These are phyloP conservation scores for Gentiana straminea DNA, from an alignment of 257 asterid species.

Conservation along the genomic window DNA sequence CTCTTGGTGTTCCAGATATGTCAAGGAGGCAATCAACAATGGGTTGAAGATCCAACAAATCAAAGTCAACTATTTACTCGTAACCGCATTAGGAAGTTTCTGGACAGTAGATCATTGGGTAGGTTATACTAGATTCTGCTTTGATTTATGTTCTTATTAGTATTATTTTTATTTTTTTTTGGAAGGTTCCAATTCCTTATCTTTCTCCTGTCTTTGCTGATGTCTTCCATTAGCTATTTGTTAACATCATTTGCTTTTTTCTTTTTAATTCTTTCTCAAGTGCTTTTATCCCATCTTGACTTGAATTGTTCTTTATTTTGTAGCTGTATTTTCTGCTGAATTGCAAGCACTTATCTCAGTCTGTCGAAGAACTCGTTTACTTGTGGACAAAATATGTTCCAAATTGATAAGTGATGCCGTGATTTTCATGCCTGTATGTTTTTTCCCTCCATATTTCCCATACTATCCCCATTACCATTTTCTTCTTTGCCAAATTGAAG, in stretches of 20 bases:
- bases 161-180: too few relatives aligned
- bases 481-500: not conserved
- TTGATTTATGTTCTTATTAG: too few relatives aligned
- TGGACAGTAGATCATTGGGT: constrained; percentile 48
- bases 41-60: constrained; percentile 98
- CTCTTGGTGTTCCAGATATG: constrained; percentile 50
- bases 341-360: constrained; percentile 57
- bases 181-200: too few relatives aligned
- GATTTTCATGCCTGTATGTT: constrained; percentile 58
- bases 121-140: constrained; percentile 7
- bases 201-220: too few relatives aligned
- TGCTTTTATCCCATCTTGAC: constrained; percentile 1
- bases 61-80: constrained; percentile 62
- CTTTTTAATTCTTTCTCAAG: too few relatives aligned
- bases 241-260: too few relatives aligned
- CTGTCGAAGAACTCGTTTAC: constrained; percentile 61
- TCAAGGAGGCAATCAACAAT: constrained; percentile 47
- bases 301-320: not conserved
- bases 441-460: not conserved
- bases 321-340: constrained; percentile 64
- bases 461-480: not conserved
- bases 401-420: constrained; percentile 43
- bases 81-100: constrained; percentile 75
- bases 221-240: too few relatives aligned
- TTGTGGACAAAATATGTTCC: constrained; percentile 47